Evolutionary conservation across 441 rosid species (phyloP), one percentile per base, ranked within the genome.

Genomic region (Brassica hybrid): DNA sequence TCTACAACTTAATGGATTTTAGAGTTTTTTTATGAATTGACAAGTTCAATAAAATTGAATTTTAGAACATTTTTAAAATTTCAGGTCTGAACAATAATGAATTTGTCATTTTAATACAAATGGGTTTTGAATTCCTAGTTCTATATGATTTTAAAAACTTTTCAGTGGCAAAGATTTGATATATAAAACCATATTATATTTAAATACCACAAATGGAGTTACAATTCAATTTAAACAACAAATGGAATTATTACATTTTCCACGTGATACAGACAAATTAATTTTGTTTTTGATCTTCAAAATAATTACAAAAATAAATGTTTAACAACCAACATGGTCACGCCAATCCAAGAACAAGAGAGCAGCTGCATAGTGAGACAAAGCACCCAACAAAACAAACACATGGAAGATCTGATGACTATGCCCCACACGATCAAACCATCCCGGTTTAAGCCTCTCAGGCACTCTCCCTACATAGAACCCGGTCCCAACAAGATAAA

Each of bases 391-490:
- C 78, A 94, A 79, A 76, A 94, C 94, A 8, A 92, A 83, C 23
- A 90, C 85, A 79, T 94, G 98, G 64, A 94, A 94, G 25, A 92
- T 89, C 76, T 94, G 94, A 83, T 94, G 97, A 62, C 96, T 87
- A 57, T 94, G 97, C 0, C 93, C 97, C 0, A 94, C 88, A 5
- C 87, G 80, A 72, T 92, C 94, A 64, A 92, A 94, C 90, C 91
- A 86, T 9, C 97, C 97, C 0, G 96, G 93, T 72, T 82, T 92
- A 77, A 89, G 82, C 73, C 92, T 85, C 84, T 89, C 91, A 1
- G 94, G 98, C 62, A 92, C 80, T 72, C 97, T 79, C 14, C 76
- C 84, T 8, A 92, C 94, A 7, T 92, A 89, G 32, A 94, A 89
- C 62, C 80, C 69, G 0, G 98, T 83, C 45, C 98, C 98, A 0